phyloP scores from a whole-genome alignment of 768 basidiomycete genomes.

The Rhizopogon vinicolor region DNA sequence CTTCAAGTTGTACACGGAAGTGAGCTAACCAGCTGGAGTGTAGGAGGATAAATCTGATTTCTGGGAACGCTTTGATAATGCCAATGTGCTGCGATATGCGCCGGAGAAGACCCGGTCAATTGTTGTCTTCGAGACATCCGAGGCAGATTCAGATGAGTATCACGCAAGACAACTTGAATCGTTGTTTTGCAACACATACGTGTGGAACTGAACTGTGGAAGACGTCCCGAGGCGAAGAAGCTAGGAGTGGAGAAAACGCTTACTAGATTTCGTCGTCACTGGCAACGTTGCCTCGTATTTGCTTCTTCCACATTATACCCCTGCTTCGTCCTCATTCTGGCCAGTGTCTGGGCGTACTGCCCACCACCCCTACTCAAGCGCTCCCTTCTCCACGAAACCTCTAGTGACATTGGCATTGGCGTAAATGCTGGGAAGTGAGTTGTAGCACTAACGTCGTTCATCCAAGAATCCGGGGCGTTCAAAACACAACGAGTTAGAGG shows the following conservation, averaged over 20 bases:
- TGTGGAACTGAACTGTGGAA: constrained; percentile 74
- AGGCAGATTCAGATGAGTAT: not conserved
- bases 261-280: constrained; percentile 49
- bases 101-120: constrained; percentile 60
- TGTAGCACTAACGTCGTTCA: too few relatives aligned
- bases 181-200: constrained; percentile 29
- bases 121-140: constrained; percentile 62
- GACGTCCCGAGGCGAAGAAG: not conserved
- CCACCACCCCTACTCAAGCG: too few relatives aligned
- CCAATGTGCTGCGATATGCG: constrained; percentile 36
- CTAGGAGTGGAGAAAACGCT: constrained; percentile 6
- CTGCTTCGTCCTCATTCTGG: too few relatives aligned
- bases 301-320: too few relatives aligned
- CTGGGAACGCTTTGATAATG: constrained; percentile 56
- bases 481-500: too few relatives aligned
- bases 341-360: too few relatives aligned
- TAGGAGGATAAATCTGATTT: constrained; percentile 62
- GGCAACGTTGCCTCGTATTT: too few relatives aligned
- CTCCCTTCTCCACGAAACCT: too few relatives aligned
- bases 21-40: constrained; percentile 72
- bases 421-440: too few relatives aligned
- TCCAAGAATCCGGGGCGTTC: too few relatives aligned
- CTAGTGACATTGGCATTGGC: too few relatives aligned
- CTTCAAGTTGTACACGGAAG: constrained; percentile 47
- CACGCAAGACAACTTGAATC: not conserved